Evolutionary conservation across 768 basidiomycete genomes (phyloP).

Genomic region (Mycena chlorophos): DNA sequence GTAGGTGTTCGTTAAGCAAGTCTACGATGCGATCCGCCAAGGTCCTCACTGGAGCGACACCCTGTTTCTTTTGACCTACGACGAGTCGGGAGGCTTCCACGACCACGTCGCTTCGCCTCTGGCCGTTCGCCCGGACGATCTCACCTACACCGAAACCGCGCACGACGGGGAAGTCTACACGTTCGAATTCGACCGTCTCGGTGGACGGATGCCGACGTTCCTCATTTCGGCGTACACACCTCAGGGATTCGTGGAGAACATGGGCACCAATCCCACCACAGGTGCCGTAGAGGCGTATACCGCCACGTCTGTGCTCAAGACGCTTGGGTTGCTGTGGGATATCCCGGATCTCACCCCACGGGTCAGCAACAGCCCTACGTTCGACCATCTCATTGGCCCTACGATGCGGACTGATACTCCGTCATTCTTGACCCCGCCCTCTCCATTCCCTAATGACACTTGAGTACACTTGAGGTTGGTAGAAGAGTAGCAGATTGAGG

Average conservation of each 20-base stretch:
- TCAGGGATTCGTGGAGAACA: slow-evolving; percentile 25
- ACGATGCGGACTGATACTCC: slow-evolving; percentile 13
- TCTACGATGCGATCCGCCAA: slow-evolving; percentile 33
- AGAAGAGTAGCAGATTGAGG: too few relatives aligned
- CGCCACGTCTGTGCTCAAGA: slow-evolving; percentile 23
- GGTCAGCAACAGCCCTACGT: slow-evolving; percentile 21
- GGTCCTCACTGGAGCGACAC: slow-evolving; percentile 32
- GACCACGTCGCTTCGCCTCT: slow-evolving; percentile 35
- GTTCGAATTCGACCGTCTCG: slow-evolving; percentile 31
- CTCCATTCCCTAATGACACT: slow-evolving; percentile 23
- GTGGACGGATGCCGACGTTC: slow-evolving; percentile 31
- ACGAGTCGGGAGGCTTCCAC: slow-evolving; percentile 34
- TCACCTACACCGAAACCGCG: slow-evolving; percentile 30
- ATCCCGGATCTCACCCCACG: slow-evolving; percentile 21
- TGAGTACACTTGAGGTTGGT: too few relatives aligned
- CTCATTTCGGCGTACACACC: slow-evolving; percentile 28
- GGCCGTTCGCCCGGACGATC: slow-evolving; percentile 27
- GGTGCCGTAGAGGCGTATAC: slow-evolving; percentile 21
- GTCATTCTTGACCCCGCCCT: slow-evolving; percentile 11
- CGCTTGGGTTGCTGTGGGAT: slow-evolving; percentile 24
- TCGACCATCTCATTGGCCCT: slow-evolving; percentile 24
- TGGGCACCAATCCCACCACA: slow-evolving; percentile 26
- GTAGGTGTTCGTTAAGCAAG: slow-evolving; percentile 31
- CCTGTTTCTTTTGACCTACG: slow-evolving; percentile 33
- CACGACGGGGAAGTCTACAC: slow-evolving; percentile 24